Evolutionary conservation across 192 early-diverging fungal genomes (phyloP), one percentile per base, ranked within the genome.

Genomic region (Coemansia aciculifera): DNA sequence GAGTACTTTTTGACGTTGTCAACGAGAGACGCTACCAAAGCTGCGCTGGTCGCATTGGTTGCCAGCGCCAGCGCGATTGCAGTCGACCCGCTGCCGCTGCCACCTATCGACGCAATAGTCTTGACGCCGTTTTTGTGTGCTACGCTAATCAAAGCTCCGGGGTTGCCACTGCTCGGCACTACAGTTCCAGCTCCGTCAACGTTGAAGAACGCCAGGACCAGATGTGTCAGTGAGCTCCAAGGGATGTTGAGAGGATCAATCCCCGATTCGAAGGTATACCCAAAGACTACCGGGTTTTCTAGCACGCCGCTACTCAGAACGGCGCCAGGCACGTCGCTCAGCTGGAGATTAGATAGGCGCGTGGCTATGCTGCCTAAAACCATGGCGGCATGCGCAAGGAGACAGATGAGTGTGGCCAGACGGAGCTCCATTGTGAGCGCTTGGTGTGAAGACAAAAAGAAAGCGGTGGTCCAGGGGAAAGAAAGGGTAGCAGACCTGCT

Each of bases 61-160:
- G 77, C 73, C 13, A 83, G 75, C 60, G 88, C 87, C 9, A 66
- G 64, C 11, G 87, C 85, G 66, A 92, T 84, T 10, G 56, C 67
- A 46, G 84, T 69, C 0, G 90, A 91, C 32, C 89, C 89, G 59
- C 73, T 84, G 84, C 90, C 92, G 17, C 63, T 65, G 46, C 92
- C 92, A 44, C 92, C 92, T 52, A 91, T 82, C 3, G 90, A 88
- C 27, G 90, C 70, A 31, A 91, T 68, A 6, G 91, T 86, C 43
- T 87, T 87, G 62, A 84, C 78, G 17, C 62, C 63, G 15, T 75
- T 66, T 43, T 63, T 52, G 51, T 84, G 77, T 6, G 80, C 80
- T n/a, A 62, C 24, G 43, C 40, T 29, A 38, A 85, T 67, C 29
- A 83, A 38, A 3, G 51, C 21, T 39, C 49, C 54, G 1, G 67